A percentile compares a stretch with the other conserved stretches of the same genome.
Evolutionary conservation across 192 early-diverging fungal species (phyloP).

Genomic region (Coemansia sp.): DNA sequence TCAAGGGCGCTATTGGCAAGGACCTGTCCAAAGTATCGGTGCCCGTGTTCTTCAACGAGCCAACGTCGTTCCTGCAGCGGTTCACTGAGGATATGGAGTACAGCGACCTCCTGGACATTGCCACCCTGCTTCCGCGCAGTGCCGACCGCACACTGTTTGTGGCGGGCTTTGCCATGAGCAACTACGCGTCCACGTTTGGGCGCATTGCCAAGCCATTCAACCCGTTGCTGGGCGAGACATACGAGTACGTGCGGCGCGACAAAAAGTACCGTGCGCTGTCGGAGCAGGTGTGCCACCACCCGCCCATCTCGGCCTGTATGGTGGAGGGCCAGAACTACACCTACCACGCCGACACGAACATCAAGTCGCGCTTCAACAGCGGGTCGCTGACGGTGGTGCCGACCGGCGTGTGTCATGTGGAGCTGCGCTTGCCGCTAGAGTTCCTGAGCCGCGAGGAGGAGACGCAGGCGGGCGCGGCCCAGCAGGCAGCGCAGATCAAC

Average conservation of each 20-base stretch:
- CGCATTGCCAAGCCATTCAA: conserved; percentile 88
- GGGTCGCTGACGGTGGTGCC: conserved; percentile 77
- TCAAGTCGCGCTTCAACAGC: conserved; percentile 82
- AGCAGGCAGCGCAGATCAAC: conserved; percentile 29
- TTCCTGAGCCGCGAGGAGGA: conserved; percentile 47
- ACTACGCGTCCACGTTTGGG: conserved; percentile 73
- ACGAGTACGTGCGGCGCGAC: conserved; percentile 73
- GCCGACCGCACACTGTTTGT: conserved; percentile 70
- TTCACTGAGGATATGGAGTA: conserved; percentile 87
- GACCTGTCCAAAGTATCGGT: conserved; percentile 78
- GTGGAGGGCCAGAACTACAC: conserved; percentile 74
- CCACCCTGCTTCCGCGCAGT: conserved; percentile 53
- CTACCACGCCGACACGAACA: conserved; percentile 82
- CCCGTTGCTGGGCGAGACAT: conserved; percentile 85
- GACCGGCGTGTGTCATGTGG: conserved; percentile 73
- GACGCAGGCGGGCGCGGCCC: conserved; percentile 14
- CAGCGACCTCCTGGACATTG: conserved; percentile 73
- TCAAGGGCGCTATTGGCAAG: conserved; percentile 83
- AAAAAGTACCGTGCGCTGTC: conserved; percentile 75
- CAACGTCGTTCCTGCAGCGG: conserved; percentile 77
- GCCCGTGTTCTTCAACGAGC: conserved; percentile 88
- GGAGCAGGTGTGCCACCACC: conserved; percentile 87
- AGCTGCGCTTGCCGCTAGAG: conserved; percentile 60
- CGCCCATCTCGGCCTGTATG: conserved; percentile 84
- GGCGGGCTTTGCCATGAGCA: conserved; percentile 83